Percentiles rank a stretch among this genome's conserved stretches.
phyloP scores from a whole-genome alignment of 352 stramenopile genomes.

The Nothophytophthora sp. region DNA sequence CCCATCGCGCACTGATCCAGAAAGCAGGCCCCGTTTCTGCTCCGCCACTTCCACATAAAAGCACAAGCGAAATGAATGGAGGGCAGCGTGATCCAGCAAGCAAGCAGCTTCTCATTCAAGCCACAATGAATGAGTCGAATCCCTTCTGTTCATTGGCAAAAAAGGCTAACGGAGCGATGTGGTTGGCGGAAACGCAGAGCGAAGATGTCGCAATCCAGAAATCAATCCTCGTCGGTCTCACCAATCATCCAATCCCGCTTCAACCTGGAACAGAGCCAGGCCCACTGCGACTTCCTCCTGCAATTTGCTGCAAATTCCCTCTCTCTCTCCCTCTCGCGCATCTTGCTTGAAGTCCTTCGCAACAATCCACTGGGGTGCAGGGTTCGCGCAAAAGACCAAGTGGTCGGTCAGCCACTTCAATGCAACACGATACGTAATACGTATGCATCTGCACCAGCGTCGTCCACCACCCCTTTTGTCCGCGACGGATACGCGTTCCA shows the following conservation, averaged over 20 bases:
- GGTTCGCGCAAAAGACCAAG: no score
- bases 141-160: constrained; percentile 12
- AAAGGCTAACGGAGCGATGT: constrained; percentile 4
- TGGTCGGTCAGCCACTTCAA: constrained; percentile 2
- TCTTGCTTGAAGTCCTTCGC: constrained; percentile 22
- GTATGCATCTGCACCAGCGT: no score
- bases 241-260: constrained; percentile 22
- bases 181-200: constrained; percentile 5
- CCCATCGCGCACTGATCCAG: not conserved
- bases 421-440: not conserved
- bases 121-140: constrained; percentile 5
- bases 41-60: not conserved
- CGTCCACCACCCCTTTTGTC: no score
- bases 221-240: not conserved
- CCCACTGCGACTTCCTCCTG: not conserved
- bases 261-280: constrained; percentile 36
- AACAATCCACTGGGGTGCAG: constrained; percentile 15
- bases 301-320: no score
- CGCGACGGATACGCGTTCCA: no score
- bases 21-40: not conserved
- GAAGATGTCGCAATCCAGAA: constrained; percentile 14
- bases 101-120: constrained; percentile 5
- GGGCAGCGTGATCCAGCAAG: constrained; percentile 7
- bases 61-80: constrained; percentile 4
- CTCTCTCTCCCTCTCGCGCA: constrained; percentile 5